Percentiles rank a stretch among this genome's conserved stretches.
Evolutionary conservation across 1,284 basidiomycete species (phyloP).

Genomic region (Coniophora puteana): DNA sequence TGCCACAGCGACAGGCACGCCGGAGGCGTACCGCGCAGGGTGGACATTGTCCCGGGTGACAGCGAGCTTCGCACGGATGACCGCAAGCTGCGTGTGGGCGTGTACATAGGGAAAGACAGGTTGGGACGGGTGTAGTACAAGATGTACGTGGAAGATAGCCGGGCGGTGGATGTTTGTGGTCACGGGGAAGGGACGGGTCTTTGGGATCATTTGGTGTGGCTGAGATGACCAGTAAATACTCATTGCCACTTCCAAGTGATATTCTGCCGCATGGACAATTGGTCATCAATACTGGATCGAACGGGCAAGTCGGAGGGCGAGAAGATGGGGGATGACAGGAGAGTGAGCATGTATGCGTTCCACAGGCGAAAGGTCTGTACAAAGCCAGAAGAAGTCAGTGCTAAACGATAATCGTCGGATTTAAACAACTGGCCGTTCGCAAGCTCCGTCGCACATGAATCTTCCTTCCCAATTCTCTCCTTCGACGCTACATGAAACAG

Average conservation of each 20-base stretch:
- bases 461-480: conserved; percentile 63
- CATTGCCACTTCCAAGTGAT: conserved; percentile 39
- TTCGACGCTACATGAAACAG: conserved; percentile 14
- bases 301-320: conserved; percentile 61
- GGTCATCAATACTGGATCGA: conserved; percentile 62
- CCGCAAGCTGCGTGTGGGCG: conserved; percentile 61
- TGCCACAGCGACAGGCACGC: conserved; percentile 79
- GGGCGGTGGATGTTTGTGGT: neutral
- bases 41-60: conserved; percentile 68
- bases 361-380: conserved; percentile 70
- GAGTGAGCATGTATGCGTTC: conserved; percentile 66
- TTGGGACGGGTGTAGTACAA: conserved; percentile 78
- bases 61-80: conserved; percentile 60
- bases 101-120: conserved; percentile 67
- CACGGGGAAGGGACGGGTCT: conserved; percentile 21
- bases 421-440: conserved; percentile 46
- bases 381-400: neutral
- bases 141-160: conserved; percentile 40
- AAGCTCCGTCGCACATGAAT: conserved; percentile 62
- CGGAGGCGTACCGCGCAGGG: conserved; percentile 68
- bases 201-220: too few relatives aligned
- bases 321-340: conserved; percentile 70
- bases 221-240: too few relatives aligned
- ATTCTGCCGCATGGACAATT: conserved; percentile 82
- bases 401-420: conserved; percentile 2